phyloP scores from a whole-genome alignment of 768 basidiomycete genomes.

The Leccinum uliginosum region DNA sequence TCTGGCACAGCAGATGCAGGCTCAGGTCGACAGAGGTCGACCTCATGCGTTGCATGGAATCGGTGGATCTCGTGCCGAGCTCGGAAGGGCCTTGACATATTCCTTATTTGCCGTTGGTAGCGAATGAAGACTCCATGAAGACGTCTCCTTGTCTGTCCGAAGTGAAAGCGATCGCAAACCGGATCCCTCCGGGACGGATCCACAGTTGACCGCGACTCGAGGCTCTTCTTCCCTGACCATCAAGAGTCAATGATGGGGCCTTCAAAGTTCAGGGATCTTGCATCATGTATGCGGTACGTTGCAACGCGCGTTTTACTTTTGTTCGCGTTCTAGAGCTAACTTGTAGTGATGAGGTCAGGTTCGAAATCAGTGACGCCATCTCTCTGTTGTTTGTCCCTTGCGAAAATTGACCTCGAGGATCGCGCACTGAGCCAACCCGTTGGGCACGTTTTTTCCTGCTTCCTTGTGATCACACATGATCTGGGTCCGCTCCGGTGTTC shows the following conservation, averaged over 20 bases:
- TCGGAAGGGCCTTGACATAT: background rate
- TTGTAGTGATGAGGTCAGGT: background rate
- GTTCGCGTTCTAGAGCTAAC: background rate
- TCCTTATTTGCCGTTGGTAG: background rate
- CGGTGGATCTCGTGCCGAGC: background rate
- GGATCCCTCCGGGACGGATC: background rate
- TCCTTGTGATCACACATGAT: background rate
- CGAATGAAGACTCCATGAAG: background rate
- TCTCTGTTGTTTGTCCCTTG: background rate
- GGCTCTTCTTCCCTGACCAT: background rate
- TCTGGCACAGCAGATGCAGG: background rate
- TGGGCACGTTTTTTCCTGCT: background rate
- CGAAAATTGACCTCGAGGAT: background rate
- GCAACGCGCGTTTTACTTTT: background rate
- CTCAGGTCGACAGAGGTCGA: background rate
- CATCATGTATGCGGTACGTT: background rate
- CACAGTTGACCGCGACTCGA: background rate
- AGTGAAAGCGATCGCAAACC: background rate
- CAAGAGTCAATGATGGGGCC: background rate
- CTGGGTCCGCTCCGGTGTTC: background rate
- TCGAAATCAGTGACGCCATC: background rate
- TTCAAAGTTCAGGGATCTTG: background rate
- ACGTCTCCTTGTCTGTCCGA: background rate
- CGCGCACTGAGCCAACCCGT: background rate
- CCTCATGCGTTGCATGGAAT: background rate